These are phyloP conservation scores for Asterophora parasitica DNA, from an alignment of 768 basidiomycete species.

Conservation along the genomic window DNA sequence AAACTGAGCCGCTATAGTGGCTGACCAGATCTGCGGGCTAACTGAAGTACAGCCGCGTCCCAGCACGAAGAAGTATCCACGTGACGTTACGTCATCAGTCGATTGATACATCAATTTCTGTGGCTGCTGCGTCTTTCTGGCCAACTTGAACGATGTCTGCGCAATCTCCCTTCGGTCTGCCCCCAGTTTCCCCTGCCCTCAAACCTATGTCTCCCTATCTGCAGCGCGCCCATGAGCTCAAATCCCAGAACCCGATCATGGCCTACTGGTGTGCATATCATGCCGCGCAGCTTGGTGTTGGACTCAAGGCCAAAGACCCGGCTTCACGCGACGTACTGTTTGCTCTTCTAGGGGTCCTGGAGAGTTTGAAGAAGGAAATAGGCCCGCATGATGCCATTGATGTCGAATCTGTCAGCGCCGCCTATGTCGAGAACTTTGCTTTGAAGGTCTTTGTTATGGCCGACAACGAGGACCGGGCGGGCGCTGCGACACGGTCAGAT, in stretches of 20 bases:
- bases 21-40: no score
- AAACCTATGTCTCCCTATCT: slow-evolving; percentile 74
- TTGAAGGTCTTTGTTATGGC: slow-evolving; percentile 82
- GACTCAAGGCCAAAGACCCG: slow-evolving; percentile 60
- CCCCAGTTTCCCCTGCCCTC: slow-evolving; percentile 55
- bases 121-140: slow-evolving; percentile 3
- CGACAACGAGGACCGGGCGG: slow-evolving; percentile 86
- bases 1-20: no score
- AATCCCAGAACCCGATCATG: slow-evolving; percentile 76
- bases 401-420: slow-evolving; percentile 75
- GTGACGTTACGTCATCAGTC: slow-evolving; percentile 8
- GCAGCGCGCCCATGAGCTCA: slow-evolving; percentile 87
- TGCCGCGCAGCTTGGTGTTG: slow-evolving; percentile 84
- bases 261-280: slow-evolving; percentile 97
- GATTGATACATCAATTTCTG: no score
- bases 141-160: slow-evolving; percentile 29
- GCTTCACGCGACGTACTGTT: slow-evolving; percentile 66
- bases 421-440: slow-evolving; percentile 95
- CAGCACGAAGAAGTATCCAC: not conserved
- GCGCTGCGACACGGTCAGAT: slow-evolving; percentile 65
- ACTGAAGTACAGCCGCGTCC: no score
- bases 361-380: slow-evolving; percentile 74
- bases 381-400: slow-evolving; percentile 76
- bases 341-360: slow-evolving; percentile 71
- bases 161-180: slow-evolving; percentile 43